Evolutionary conservation across 805 yeast genomes (phyloP), one percentile per base, ranked within the genome.

Genomic region (Schizosaccharomyces octosporus): DNA sequence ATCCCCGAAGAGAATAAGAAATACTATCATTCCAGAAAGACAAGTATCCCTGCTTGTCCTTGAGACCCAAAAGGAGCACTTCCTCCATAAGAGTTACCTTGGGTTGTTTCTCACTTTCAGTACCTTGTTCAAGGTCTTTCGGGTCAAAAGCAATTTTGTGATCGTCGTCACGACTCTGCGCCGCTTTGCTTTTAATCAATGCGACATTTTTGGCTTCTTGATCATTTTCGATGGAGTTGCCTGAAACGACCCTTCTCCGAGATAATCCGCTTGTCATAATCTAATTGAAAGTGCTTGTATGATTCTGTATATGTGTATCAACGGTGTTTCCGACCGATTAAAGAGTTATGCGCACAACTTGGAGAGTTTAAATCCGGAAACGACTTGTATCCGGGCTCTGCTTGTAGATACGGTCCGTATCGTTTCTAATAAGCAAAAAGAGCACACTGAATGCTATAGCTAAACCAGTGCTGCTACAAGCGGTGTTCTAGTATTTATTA

Each of bases 11-110:
- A 1, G 97, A 95, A 73, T 93, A 93, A 29, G 97, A 87, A 62
- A 93, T 89, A 72, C 87, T 89, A 72, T 93, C 98, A 70, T 93
- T 93, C 98, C 98, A 93, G 73, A 93, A 93, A 36, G 96, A 87
- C 57, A 93, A 76, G 71, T 90, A 88, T 13, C 98, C 98, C 66
- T 65, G 97, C 67, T 85, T 85, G 72, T 93, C 97, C 69, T 90
- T 89, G 65, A 93, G 78, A 4, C 98, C 98, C 75, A 93, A 79
- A 64, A 93, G 77, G 65, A 93, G 75, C 5, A 93, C 96, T 72
- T 93, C 98, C 72, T 93, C 98, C 96, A 93, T 88, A 66, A 93
- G 74, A 0, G 98, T 93, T 66, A 93, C 76, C 55, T 81, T 75
- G 0, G 98, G 98, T 63, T 78, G 69, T 62, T 70, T 73, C 17